Percentiles rank a stretch among this genome's conserved stretches.
phyloP scores from a whole-genome alignment of 2,329 filamentous ascomycete species.

The Calonectria hongkongensis region DNA sequence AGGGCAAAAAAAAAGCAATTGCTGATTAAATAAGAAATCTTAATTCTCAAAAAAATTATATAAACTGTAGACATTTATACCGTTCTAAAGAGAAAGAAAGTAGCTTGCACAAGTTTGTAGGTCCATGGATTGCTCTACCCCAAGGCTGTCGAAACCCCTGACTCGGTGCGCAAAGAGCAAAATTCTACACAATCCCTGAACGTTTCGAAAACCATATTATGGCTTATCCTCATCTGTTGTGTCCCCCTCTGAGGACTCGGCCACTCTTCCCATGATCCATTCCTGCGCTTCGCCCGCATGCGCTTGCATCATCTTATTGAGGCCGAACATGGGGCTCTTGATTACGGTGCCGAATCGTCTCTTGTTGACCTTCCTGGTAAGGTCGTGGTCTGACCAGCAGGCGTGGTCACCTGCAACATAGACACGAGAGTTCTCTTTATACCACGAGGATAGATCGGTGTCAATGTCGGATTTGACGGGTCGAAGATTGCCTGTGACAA shows the following conservation, averaged over 20 bases:
- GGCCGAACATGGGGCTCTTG: constrained; percentile 67
- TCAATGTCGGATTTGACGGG: constrained; percentile 88
- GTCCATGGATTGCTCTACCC: background rate
- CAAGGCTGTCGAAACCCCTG: background rate
- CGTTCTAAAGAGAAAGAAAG: background rate
- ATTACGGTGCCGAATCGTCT: constrained; percentile 76
- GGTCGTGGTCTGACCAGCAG: constrained; percentile 81
- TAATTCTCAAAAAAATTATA: no score
- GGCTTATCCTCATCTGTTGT: constrained; percentile 70
- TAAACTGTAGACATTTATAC: background rate
- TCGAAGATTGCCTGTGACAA: constrained; percentile 85
- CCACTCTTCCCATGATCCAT: constrained; percentile 69
- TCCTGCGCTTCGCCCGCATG: constrained; percentile 71
- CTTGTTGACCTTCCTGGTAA: constrained; percentile 76
- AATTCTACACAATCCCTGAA: constrained; percentile 22
- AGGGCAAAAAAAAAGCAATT: background rate
- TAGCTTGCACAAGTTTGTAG: background rate
- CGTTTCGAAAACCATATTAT: constrained; percentile 38
- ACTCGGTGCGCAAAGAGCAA: constrained; percentile 3
- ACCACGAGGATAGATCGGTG: constrained; percentile 85
- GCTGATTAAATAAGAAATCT: background rate
- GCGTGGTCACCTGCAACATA: constrained; percentile 85
- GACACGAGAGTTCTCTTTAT: constrained; percentile 86
- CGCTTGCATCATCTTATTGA: constrained; percentile 74
- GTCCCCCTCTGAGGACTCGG: constrained; percentile 61